phyloP scores from a whole-genome alignment of 2,329 filamentous ascomycete genomes.

The Fusarium haematococcum region DNA sequence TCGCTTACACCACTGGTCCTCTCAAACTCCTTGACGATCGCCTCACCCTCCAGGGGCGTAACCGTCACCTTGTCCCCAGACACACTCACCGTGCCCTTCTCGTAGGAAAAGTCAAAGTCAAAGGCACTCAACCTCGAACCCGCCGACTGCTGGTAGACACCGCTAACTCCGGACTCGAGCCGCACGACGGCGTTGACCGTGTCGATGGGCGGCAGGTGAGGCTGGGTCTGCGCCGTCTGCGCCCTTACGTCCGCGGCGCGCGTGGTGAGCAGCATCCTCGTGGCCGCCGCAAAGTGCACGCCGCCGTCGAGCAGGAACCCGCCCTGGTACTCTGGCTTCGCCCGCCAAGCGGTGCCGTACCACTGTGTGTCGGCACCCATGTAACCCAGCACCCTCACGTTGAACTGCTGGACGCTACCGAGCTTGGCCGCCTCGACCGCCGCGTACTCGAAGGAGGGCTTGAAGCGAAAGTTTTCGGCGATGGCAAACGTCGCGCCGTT shows the following conservation, averaged over 20 bases:
- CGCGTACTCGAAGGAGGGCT: constrained; percentile 65
- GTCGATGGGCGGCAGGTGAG: constrained; percentile 73
- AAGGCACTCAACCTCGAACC: constrained; percentile 66
- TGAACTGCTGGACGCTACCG: constrained; percentile 60
- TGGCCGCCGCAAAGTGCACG: constrained; percentile 76
- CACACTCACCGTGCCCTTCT: constrained; percentile 66
- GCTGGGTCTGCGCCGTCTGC: constrained; percentile 65
- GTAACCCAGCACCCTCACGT: constrained; percentile 51
- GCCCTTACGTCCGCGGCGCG: constrained; percentile 63
- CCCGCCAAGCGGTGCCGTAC: constrained; percentile 71
- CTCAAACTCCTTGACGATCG: constrained; percentile 56
- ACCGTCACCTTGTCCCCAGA: constrained; percentile 58
- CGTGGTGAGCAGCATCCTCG: constrained; percentile 67
- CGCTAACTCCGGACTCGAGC: constrained; percentile 65
- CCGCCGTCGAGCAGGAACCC: constrained; percentile 83
- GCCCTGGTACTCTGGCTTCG: constrained; percentile 76
- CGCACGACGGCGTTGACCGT: constrained; percentile 71
- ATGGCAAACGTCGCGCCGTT: constrained; percentile 63
- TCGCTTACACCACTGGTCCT: constrained; percentile 66
- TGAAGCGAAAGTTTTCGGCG: constrained; percentile 80
- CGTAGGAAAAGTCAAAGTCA: constrained; percentile 68
- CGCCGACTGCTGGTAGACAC: constrained; percentile 68
- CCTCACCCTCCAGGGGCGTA: constrained; percentile 49
- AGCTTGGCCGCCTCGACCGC: constrained; percentile 58
- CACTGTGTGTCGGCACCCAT: constrained; percentile 57